Conservation (phyloP, 2,329 filamentous ascomycete genomes). For the Fusarium anguioides region DNA sequence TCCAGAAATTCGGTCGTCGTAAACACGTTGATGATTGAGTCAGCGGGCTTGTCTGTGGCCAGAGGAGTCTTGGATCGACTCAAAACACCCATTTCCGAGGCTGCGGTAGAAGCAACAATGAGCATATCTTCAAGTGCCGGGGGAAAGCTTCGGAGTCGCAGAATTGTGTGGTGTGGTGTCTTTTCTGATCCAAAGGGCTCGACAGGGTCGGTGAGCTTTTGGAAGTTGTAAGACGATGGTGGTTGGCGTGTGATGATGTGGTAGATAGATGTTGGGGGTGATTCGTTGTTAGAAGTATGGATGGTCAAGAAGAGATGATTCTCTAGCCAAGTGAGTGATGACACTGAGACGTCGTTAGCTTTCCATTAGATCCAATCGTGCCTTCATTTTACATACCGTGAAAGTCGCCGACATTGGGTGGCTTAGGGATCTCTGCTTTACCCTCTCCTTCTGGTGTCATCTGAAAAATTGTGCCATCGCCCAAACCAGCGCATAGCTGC, state of each 20-base stretch:
- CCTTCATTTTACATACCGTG: conserved; percentile 67
- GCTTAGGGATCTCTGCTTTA: conserved; percentile 83
- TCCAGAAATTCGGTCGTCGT: conserved; percentile 77
- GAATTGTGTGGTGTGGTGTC: conserved; percentile 79
- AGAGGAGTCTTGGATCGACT: conserved; percentile 78
- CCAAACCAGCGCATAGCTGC: conserved; percentile 87
- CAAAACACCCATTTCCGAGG: conserved; percentile 81
- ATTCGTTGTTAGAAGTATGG: conserved; percentile 74
- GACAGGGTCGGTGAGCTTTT: conserved; percentile 80
- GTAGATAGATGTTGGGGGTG: conserved; percentile 74
- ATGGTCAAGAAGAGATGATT: conserved; percentile 86
- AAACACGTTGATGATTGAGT: conserved; percentile 74
- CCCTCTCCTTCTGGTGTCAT: conserved; percentile 83
- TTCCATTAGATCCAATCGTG: neutral
- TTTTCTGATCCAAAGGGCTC: conserved; percentile 75
- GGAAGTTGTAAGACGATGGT: conserved; percentile 72
- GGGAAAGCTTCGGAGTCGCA: conserved; percentile 81
- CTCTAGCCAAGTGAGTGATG: conserved; percentile 87
- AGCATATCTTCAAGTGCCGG: conserved; percentile 84
- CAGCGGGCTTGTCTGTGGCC: conserved; percentile 67
- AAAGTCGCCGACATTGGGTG: conserved; percentile 73
- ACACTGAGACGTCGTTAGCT: conserved; percentile 62
- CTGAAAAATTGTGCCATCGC: conserved; percentile 82
- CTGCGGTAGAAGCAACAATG: conserved; percentile 83
- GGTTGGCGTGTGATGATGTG: conserved; percentile 79